These are phyloP conservation scores for Globisporangium takayamanum DNA, from an alignment of 352 stramenopile genomes.

Conservation along the genomic window DNA sequence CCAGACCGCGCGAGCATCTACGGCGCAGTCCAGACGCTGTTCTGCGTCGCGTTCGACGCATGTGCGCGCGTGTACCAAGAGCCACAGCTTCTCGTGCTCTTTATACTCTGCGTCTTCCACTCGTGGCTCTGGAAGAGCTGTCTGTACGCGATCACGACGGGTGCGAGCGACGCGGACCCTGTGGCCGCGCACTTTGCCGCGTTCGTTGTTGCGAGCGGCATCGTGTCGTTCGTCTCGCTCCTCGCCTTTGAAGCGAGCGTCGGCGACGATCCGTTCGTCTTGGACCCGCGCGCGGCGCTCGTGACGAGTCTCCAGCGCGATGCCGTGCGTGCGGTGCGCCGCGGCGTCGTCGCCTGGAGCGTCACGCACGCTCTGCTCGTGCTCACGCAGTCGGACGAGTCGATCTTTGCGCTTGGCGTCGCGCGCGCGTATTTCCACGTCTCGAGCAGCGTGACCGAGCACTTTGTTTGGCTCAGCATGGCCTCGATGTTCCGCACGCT, in stretches of 20 bases:
- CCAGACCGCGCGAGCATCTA: constrained; percentile 18
- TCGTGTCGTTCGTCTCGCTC: constrained; percentile 41
- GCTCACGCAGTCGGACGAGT: constrained; percentile 15
- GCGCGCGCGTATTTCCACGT: constrained; percentile 34
- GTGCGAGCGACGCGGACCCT: not conserved
- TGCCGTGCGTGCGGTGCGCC: constrained; percentile 34
- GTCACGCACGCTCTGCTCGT: constrained; percentile 22
- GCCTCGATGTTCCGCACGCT: constrained; percentile 46
- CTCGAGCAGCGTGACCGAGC: constrained; percentile 38
- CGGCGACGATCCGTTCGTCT: constrained; percentile 38
- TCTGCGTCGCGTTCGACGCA: constrained; percentile 28
- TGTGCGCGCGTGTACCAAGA: constrained; percentile 28
- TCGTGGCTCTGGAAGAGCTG: constrained; percentile 42
- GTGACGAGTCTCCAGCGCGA: constrained; percentile 29
- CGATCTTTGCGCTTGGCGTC: constrained; percentile 18
- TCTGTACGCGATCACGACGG: constrained; percentile 9
- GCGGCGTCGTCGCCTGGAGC: constrained; percentile 33
- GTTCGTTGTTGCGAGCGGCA: constrained; percentile 30
- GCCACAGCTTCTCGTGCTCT: constrained; percentile 36
- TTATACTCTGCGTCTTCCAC: constrained; percentile 36
- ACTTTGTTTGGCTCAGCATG: constrained; percentile 30
- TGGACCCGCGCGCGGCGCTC: constrained; percentile 38
- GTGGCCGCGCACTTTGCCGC: constrained; percentile 19
- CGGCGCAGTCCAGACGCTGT: constrained; percentile 25
- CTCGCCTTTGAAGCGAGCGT: constrained; percentile 35